These are phyloP conservation scores for Choanephora cucurbitarum DNA, from an alignment of 371 early-diverging fungal genomes.

Conservation along the genomic window DNA sequence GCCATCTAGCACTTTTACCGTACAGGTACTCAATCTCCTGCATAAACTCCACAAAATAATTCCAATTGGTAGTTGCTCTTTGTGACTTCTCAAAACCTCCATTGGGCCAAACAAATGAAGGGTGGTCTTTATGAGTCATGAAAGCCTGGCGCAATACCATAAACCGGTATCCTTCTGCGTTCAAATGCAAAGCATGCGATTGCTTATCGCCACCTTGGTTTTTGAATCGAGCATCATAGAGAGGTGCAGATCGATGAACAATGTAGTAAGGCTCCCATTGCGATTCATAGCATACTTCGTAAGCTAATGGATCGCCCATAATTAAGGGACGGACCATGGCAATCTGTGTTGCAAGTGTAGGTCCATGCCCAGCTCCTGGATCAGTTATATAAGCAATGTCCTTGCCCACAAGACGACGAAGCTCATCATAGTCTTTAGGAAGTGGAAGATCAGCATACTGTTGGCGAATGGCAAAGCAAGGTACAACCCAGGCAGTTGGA, in stretches of 20 bases:
- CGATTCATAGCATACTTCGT: slow-evolving; percentile 69
- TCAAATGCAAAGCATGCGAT: slow-evolving; percentile 61
- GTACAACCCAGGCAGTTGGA: slow-evolving; percentile 55
- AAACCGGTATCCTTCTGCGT: slow-evolving; percentile 59
- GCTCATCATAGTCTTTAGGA: slow-evolving; percentile 45
- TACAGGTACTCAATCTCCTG: slow-evolving; percentile 53
- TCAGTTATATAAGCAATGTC: slow-evolving; percentile 64
- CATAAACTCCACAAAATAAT: slow-evolving; percentile 57
- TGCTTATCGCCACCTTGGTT: slow-evolving; percentile 74
- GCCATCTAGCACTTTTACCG: slow-evolving; percentile 58
- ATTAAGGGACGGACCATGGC: slow-evolving; percentile 32
- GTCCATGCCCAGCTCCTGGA: slow-evolving; percentile 64
- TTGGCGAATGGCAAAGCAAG: slow-evolving; percentile 58
- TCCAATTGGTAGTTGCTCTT: slow-evolving; percentile 42
- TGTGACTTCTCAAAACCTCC: slow-evolving; percentile 56
- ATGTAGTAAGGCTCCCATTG: slow-evolving; percentile 76
- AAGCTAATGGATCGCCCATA: slow-evolving; percentile 31
- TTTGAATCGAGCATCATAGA: slow-evolving; percentile 63
- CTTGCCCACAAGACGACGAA: slow-evolving; percentile 40
- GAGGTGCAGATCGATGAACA: slow-evolving; percentile 47
- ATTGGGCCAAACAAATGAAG: slow-evolving; percentile 57
- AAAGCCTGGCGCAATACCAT: slow-evolving; percentile 54
- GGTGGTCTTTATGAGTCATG: slow-evolving; percentile 64
- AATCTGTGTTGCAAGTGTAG: slow-evolving; percentile 47
- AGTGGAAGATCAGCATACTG: slow-evolving; percentile 30